A percentile compares a stretch with the other conserved stretches of the same genome.
Conservation (phyloP, 352 stramenopile species). For the Aphanomyces invadans region DNA sequence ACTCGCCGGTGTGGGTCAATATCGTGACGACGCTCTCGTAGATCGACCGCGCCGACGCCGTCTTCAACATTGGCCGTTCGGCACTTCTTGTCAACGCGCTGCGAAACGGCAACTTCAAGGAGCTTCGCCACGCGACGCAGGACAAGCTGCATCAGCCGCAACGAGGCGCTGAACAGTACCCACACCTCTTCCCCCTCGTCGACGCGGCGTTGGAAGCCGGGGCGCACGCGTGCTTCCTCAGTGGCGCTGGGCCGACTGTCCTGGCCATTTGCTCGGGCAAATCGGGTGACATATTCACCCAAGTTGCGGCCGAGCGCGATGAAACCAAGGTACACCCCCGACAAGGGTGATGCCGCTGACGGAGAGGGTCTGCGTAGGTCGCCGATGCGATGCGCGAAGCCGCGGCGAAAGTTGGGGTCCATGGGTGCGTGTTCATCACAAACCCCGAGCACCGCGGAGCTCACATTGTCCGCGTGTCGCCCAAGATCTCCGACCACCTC, state of each 20-base stretch:
- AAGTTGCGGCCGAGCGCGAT: constrained; percentile 82
- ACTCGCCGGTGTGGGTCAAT: no score
- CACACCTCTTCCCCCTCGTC: constrained; percentile 95
- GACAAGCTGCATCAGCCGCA: constrained; percentile 96
- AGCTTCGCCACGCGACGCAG: constrained; percentile 92
- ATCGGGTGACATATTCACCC: constrained; percentile 98
- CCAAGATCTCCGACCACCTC: constrained; percentile 84
- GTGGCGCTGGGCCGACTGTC: constrained; percentile 95
- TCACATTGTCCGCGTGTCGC: constrained; percentile 91
- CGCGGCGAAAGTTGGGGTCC: constrained; percentile 85
- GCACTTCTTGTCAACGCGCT: constrained; percentile 98
- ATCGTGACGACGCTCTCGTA: no score
- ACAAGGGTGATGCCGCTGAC: no score
- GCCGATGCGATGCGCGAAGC: constrained; percentile 95
- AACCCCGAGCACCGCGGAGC: constrained; percentile 93
- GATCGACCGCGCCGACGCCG: constrained; percentile 87
- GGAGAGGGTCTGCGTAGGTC: constrained; percentile 58
- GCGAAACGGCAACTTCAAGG: constrained; percentile 93
- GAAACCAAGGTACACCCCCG: constrained; percentile 53
- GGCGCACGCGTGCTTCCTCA: constrained; percentile 93
- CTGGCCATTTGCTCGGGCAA: constrained; percentile 96
- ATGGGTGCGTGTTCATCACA: constrained; percentile 96
- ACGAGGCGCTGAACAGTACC: constrained; percentile 91
- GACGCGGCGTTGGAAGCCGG: constrained; percentile 92
- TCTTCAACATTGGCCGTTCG: constrained; percentile 95